Evolutionary conservation across 257 asterid species (phyloP), one percentile per base, ranked within the genome.

Genomic region (Petunia secreta): DNA sequence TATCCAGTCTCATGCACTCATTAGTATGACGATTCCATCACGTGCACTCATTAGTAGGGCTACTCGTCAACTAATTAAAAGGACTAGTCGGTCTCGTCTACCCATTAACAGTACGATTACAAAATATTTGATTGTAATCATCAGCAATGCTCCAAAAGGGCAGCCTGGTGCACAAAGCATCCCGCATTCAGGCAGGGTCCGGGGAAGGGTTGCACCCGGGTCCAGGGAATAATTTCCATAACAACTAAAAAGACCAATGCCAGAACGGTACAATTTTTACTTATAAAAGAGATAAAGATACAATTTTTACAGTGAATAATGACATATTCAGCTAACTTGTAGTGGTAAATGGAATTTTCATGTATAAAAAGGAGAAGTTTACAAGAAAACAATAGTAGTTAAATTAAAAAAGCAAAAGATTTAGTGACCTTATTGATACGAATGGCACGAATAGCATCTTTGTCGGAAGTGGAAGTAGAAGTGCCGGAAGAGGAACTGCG

Each of bases 391-490:
- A 67, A 67, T 46, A n/a, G n/a, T n/a, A n/a, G 40, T 41, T 10
- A 66, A 8, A 16, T 41, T 16, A n/a, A 16, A 69, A 25, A 15
- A 10, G 57, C 25, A 69, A 25, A 16, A 8, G 55, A 36, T 6
- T 78, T 10, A 59, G 16, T 79, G 25, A 88, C 99, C 97, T 95
- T 95, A 80, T 91, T 88, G 6, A 95, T 89, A 43, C 98, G 97
- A 48, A 93, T 93, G 55, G 93, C 88, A 58, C 98, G 97, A 87
- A 95, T 80, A 13, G 98, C 92, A 75, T 95, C 99, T 85, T 91
- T 90, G 79, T 95, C 98, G 6, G 98, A 95, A 10, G 97, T 91
- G 55, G 89, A 87, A 77, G 87, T 81, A 44, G 91, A 75, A 75
- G 95, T 52, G 36, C 80, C 66, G 0, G 92, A 62, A 14, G 94